Evolutionary conservation across 2,329 filamentous ascomycete genomes (phyloP).

Genomic region (Colletotrichum spinosum): DNA sequence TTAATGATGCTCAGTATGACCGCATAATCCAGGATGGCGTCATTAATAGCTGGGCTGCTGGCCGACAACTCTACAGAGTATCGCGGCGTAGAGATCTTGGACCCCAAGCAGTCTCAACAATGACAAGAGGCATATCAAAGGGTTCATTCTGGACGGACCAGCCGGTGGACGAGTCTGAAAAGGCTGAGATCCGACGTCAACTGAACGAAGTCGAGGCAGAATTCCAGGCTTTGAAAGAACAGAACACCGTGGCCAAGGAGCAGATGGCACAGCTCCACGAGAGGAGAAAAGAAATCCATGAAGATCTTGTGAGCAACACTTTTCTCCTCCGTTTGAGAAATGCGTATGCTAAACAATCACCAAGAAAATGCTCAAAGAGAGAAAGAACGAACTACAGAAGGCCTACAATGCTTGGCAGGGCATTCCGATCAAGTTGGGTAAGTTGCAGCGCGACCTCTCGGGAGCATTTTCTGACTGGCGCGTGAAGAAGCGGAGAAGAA

Average conservation of each 20-base stretch:
- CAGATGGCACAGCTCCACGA: conserved; percentile 49
- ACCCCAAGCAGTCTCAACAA: conserved; percentile 76
- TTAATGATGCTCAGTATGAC: conserved; percentile 76
- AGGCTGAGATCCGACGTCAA: conserved; percentile 68
- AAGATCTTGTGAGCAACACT: conserved; percentile 45
- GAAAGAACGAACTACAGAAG: conserved; percentile 77
- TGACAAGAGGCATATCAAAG: conserved; percentile 68
- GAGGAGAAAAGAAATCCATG: conserved; percentile 39
- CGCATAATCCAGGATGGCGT: conserved; percentile 67
- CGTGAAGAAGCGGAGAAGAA: conserved; percentile 44
- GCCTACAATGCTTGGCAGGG: conserved; percentile 73
- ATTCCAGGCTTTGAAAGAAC: conserved; percentile 54
- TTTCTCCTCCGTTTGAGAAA: too few relatives aligned
- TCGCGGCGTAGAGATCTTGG: conserved; percentile 85
- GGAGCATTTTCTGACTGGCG: neutral
- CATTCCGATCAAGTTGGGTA: conserved; percentile 79
- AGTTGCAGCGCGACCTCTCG: conserved; percentile 41
- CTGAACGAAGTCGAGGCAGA: conserved; percentile 59
- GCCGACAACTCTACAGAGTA: conserved; percentile 72
- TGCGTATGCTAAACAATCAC: conserved; percentile 38
- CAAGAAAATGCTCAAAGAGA: conserved; percentile 62
- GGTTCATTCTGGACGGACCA: conserved; percentile 82
- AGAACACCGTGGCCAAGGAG: conserved; percentile 54
- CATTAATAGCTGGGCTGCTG: conserved; percentile 78
- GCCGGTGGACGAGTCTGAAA: conserved; percentile 76